Conservation (phyloP, 371 early-diverging fungal genomes). For the Actinomortierella ambigua region DNA sequence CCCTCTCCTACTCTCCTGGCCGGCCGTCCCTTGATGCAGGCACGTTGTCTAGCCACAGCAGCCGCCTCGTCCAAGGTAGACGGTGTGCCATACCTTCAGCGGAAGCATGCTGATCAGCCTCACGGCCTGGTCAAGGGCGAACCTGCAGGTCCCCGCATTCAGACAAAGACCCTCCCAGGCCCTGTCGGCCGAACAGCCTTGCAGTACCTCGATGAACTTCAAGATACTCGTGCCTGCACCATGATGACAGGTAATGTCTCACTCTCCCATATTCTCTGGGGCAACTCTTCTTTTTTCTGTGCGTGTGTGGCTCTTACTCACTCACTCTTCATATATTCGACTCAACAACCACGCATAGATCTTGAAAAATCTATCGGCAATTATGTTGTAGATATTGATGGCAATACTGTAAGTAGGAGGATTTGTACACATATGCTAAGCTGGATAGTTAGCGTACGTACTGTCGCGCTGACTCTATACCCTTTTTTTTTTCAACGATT, state of each 20-base stretch:
- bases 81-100: no score
- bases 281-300: slow-evolving; percentile 1
- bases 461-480: no score
- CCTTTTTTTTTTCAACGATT: neutral
- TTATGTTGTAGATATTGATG: slow-evolving; percentile 78
- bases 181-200: slow-evolving; percentile 33
- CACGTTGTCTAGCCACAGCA: no score
- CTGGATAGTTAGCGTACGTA: no score
- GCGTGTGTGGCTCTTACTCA: neutral
- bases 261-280: no score
- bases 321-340: no score
- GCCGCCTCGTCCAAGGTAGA: no score
- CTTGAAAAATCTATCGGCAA: slow-evolving; percentile 73
- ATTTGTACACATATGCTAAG: no score
- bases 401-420: slow-evolving; percentile 53
- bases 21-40: no score
- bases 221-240: slow-evolving; percentile 41
- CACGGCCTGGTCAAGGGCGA: slow-evolving; percentile 28
- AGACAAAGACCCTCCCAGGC: slow-evolving; percentile 22
- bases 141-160: slow-evolving; percentile 29
- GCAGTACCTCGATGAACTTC: slow-evolving; percentile 22
- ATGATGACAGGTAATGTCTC: slow-evolving; percentile 42
- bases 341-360: slow-evolving; percentile 44
- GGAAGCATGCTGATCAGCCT: no score
- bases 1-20: no score